A percentile compares a stretch with the other conserved stretches of the same genome.
Conservation (phyloP, 2,329 filamentous ascomycete genomes). For the Chaetothyriales sp. region DNA sequence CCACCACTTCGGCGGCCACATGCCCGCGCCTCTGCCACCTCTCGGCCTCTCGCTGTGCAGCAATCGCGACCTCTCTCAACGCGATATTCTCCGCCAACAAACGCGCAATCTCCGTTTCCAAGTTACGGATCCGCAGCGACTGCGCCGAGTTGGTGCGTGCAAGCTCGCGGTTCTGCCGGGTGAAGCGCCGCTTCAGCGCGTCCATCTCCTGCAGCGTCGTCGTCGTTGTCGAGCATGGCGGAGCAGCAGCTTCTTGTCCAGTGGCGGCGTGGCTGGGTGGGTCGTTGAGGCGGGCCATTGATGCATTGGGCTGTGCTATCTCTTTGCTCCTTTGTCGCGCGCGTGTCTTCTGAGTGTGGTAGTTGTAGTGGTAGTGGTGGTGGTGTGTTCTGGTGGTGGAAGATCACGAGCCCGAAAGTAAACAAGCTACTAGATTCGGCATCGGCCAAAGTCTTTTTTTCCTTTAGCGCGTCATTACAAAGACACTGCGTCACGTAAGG, state of each 20-base stretch:
- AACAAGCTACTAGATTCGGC: background rate
- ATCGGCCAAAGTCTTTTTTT: background rate
- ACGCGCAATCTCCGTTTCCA: constrained; percentile 47
- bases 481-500: too few relatives aligned
- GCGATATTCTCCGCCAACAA: constrained; percentile 46
- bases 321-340: background rate
- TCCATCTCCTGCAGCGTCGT: background rate
- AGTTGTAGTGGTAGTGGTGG: background rate
- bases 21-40: constrained; percentile 30
- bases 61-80: constrained; percentile 43
- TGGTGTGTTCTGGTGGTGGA: too few relatives aligned
- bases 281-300: constrained; percentile 37
- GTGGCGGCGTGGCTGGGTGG: constrained; percentile 23
- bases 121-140: constrained; percentile 46
- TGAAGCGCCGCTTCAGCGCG: constrained; percentile 41
- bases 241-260: constrained; percentile 16
- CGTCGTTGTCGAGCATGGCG: background rate
- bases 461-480: background rate
- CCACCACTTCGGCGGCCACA: constrained; percentile 33
- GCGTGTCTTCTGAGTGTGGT: background rate
- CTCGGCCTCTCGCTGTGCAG: constrained; percentile 40
- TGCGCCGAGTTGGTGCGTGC: constrained; percentile 49
- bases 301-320: constrained; percentile 3
- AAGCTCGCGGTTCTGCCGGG: constrained; percentile 52
- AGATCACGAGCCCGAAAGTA: background rate